phyloP scores from a whole-genome alignment of 345 rosid genomes.

The Pseudoturritis turrita region DNA sequence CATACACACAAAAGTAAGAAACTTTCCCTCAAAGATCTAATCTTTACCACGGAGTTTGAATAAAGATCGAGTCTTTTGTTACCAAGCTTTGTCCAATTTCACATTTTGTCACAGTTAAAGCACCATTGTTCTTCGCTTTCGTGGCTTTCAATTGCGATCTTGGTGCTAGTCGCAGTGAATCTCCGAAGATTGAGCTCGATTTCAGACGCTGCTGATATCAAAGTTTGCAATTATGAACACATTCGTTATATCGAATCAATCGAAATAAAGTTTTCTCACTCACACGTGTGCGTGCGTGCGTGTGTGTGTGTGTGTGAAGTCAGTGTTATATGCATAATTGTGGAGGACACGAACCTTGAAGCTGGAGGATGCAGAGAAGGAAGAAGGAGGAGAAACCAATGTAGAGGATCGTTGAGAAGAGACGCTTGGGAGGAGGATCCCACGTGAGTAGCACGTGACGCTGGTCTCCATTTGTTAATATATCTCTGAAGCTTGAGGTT shows the following conservation, averaged over 20 bases:
- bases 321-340: background rate
- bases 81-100: constrained; percentile 97
- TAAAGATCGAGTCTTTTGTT: constrained; percentile 14
- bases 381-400: constrained; percentile 48
- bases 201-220: constrained; percentile 35
- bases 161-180: constrained; percentile 54
- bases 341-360: constrained; percentile 50
- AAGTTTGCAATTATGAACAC: background rate
- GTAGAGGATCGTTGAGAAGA: constrained; percentile 72
- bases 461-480: constrained; percentile 58
- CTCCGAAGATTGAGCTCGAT: constrained; percentile 65
- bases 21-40: background rate
- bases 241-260: background rate
- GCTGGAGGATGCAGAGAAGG: constrained; percentile 53
- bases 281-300: background rate
- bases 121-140: constrained; percentile 51
- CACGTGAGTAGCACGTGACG: constrained; percentile 58
- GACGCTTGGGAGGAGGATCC: constrained; percentile 55
- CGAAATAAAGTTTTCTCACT: background rate
- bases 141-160: constrained; percentile 45
- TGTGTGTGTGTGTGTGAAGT: background rate
- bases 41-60: background rate
- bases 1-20: constrained; percentile 8
- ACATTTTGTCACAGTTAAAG: constrained; percentile 58
- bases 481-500: background rate